A percentile compares a stretch with the other conserved stretches of the same genome.
These are phyloP conservation scores for Phytopythium ostracodes DNA, from an alignment of 352 stramenopile genomes.

Conservation along the genomic window DNA sequence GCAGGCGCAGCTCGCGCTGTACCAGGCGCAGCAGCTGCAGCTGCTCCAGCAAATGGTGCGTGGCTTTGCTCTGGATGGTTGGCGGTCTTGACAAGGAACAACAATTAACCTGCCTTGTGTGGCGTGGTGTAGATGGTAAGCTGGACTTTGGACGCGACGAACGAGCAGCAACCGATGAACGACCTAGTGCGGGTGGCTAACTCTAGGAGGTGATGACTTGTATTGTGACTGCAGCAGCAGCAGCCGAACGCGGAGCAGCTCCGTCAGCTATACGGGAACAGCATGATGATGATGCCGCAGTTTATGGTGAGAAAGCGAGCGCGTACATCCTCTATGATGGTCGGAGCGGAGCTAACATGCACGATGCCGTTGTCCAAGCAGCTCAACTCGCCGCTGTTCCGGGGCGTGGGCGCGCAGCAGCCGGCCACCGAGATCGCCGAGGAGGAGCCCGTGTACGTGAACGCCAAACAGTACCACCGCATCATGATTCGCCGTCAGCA, in stretches of 20 bases:
- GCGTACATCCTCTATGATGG: too few species aligned
- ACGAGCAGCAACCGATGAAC: not conserved
- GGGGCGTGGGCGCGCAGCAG: slow-evolving; percentile 27
- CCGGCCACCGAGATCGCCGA: slow-evolving; percentile 42
- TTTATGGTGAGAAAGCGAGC: slow-evolving; percentile 57
- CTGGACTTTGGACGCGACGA: not conserved
- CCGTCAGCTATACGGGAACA: slow-evolving; percentile 61
- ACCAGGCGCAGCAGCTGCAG: slow-evolving; percentile 76
- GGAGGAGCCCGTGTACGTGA: slow-evolving; percentile 81
- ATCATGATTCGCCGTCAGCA: slow-evolving; percentile 80
- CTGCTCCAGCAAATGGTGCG: slow-evolving; percentile 76
- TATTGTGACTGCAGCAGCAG: slow-evolving; percentile 30
- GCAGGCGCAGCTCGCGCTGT: slow-evolving; percentile 54
- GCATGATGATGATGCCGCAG: slow-evolving; percentile 80
- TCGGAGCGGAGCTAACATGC: not conserved
- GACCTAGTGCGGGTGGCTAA: not conserved
- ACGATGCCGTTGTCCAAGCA: slow-evolving; percentile 5
- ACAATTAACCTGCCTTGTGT: not conserved
- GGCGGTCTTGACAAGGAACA: too few species aligned
- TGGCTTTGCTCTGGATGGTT: not conserved
- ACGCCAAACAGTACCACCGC: slow-evolving; percentile 83
- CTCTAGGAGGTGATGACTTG: not conserved
- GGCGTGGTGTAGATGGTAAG: not conserved
- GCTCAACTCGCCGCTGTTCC: slow-evolving; percentile 53
- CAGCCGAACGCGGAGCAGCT: slow-evolving; percentile 77